These are phyloP conservation scores for Corchorus olitorius DNA, from an alignment of 345 rosid genomes.

Conservation along the genomic window DNA sequence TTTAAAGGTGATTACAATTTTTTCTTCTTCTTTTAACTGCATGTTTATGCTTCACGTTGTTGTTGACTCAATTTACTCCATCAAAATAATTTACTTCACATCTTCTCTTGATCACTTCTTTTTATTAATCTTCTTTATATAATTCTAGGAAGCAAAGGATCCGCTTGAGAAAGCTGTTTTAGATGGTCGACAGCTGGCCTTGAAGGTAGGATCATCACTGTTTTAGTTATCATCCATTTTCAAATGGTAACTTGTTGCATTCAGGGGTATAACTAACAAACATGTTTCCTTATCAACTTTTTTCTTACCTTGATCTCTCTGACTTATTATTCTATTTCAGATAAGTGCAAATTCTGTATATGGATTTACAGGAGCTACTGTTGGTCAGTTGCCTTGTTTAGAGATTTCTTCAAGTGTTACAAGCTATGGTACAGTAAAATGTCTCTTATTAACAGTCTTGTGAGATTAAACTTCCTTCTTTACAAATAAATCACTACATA, in stretches of 20 bases:
- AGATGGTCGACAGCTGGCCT: slow-evolving; percentile 94
- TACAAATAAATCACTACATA: neutral
- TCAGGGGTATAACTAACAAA: neutral
- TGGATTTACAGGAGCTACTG: slow-evolving; percentile 97
- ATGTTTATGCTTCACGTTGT: slow-evolving; percentile 8
- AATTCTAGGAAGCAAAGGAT: slow-evolving; percentile 83
- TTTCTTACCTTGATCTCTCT: slow-evolving; percentile 14
- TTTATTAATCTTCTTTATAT: neutral
- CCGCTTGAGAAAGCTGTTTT: slow-evolving; percentile 96
- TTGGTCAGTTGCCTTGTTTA: slow-evolving; percentile 89
- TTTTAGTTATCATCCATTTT: slow-evolving; percentile 12
- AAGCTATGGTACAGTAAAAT: slow-evolving; percentile 73
- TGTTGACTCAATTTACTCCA: neutral
- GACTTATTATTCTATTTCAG: slow-evolving; percentile 42
- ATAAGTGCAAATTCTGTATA: slow-evolving; percentile 96
- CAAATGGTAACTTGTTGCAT: neutral
- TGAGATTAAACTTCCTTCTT: neutral
- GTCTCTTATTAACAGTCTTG: neutral
- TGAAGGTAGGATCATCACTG: slow-evolving; percentile 60
- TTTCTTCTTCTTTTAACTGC: slow-evolving; percentile 13
- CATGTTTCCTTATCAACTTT: neutral
- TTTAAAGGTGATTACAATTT: slow-evolving; percentile 58
- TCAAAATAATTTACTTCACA: neutral
- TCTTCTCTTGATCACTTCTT: neutral
- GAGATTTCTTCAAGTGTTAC: slow-evolving; percentile 99